A percentile compares a stretch with the other conserved stretches of the same genome.
phyloP scores from a whole-genome alignment of 1,139 yeast genomes.

The Debaryomyces subglobosus region DNA sequence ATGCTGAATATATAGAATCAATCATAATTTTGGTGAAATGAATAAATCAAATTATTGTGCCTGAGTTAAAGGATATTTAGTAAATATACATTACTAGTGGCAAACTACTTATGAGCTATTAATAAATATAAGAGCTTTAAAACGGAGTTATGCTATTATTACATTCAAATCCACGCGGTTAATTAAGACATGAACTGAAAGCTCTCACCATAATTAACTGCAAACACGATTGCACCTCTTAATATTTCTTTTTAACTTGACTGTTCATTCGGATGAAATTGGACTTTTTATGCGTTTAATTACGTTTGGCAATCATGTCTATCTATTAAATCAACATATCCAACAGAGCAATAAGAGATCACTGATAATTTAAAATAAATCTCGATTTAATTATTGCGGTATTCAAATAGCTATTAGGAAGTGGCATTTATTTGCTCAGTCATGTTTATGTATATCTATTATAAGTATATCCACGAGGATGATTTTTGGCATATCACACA shows the following conservation, averaged over 20 bases:
- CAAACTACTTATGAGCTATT: too few relatives aligned
- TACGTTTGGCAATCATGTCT: conserved; percentile 1
- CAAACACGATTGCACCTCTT: conserved; percentile 1
- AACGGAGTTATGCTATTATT: too few relatives aligned
- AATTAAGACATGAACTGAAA: too few relatives aligned
- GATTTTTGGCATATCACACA: not conserved
- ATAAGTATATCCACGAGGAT: not conserved
- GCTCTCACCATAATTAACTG: not conserved
- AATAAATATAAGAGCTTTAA: too few relatives aligned
- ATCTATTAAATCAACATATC: conserved; percentile 1
- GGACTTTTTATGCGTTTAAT: not conserved
- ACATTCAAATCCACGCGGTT: too few relatives aligned
- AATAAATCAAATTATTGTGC: too few relatives aligned
- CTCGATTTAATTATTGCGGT: not conserved
- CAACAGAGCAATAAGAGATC: conserved; percentile 13
- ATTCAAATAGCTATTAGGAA: not conserved
- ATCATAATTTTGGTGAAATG: too few relatives aligned
- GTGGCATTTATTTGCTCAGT: not conserved
- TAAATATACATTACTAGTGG: too few relatives aligned
- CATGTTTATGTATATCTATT: not conserved
- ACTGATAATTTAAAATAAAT: conserved; percentile 1
- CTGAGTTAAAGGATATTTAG: too few relatives aligned
- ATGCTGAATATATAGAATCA: too few relatives aligned
- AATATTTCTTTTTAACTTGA: conserved; percentile 1
- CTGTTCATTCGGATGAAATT: conserved; percentile 1